Conservation (phyloP, 2,329 filamentous ascomycete genomes). For the Pseudopithomyces maydicus region DNA sequence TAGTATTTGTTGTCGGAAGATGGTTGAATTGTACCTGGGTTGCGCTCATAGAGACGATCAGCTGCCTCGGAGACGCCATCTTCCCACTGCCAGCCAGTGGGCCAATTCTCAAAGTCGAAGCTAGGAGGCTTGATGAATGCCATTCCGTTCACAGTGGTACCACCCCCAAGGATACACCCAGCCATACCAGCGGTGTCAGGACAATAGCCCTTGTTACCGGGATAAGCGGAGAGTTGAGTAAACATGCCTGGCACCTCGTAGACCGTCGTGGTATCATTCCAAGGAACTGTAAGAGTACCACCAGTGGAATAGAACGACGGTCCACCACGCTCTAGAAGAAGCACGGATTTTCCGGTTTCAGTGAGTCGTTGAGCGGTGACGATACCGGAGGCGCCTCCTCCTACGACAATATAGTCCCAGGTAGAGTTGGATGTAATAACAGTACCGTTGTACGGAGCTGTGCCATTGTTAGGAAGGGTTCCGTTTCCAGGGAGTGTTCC, state of each 20-base stretch:
- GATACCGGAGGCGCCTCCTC: conserved; percentile 46
- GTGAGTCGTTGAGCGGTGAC: conserved; percentile 44
- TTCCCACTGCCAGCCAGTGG: conserved; percentile 23
- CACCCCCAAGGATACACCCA: conserved; percentile 47
- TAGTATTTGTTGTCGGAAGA: conserved; percentile 26
- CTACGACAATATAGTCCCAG: conserved; percentile 50
- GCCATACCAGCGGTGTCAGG: conserved; percentile 43
- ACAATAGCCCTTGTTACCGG: conserved; percentile 45
- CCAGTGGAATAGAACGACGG: conserved; percentile 41
- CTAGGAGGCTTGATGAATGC: conserved; percentile 24
- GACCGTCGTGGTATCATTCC: conserved; percentile 29
- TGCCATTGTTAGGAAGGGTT: conserved; percentile 6
- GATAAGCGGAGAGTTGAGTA: conserved; percentile 21
- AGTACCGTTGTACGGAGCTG: conserved; percentile 12
- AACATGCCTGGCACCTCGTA: conserved; percentile 32
- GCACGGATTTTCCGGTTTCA: conserved; percentile 44
- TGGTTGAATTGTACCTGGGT: conserved; percentile 23
- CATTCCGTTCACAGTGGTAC: conserved; percentile 34
- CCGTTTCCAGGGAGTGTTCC: conserved; percentile 5
- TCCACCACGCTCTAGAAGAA: conserved; percentile 48
- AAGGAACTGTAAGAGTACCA: conserved; percentile 27
- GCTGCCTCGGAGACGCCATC: conserved; percentile 21
- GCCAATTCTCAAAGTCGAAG: conserved; percentile 29
- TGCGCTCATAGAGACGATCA: conserved; percentile 22
- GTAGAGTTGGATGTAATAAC: conserved; percentile 33